These are phyloP conservation scores for Coelastrella sp. DNA, from an alignment of 139 green algal species.

Conservation along the genomic window DNA sequence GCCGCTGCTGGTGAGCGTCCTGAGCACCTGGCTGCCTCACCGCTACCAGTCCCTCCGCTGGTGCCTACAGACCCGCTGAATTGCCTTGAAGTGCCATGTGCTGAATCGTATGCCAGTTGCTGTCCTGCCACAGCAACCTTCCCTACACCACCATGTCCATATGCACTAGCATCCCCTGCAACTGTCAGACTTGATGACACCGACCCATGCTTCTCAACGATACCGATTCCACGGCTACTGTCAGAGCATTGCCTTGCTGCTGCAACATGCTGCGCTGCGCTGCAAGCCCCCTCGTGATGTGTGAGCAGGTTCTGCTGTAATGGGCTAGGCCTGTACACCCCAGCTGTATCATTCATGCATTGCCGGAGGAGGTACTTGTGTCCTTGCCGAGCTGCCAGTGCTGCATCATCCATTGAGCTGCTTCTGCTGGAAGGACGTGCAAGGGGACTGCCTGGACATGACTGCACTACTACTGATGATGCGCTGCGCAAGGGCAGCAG, in stretches of 20 bases:
- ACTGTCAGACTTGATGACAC: too few species aligned
- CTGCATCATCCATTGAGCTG: not conserved
- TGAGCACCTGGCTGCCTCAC: not conserved
- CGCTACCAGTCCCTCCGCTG: not conserved
- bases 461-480: not conserved
- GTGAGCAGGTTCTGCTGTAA: not conserved
- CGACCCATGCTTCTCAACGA: too few species aligned
- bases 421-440: not conserved
- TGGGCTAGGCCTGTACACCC: not conserved
- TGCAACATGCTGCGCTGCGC: too few species aligned
- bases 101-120: too few species aligned
- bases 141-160: too few species aligned
- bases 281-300: too few species aligned
- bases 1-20: not conserved
- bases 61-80: not conserved
- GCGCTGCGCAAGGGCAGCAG: slow-evolving; percentile 17
- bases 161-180: too few species aligned
- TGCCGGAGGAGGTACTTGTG: slow-evolving; percentile 19
- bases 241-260: not conserved
- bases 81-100: too few species aligned
- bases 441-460: slow-evolving; percentile 29
- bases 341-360: not conserved
- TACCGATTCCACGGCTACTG: too few species aligned
- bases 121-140: not conserved
- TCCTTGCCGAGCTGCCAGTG: not conserved